Percentiles rank a stretch among this genome's conserved stretches.
Conservation (phyloP, 805 yeast species). For the Lachancea quebecensis region DNA sequence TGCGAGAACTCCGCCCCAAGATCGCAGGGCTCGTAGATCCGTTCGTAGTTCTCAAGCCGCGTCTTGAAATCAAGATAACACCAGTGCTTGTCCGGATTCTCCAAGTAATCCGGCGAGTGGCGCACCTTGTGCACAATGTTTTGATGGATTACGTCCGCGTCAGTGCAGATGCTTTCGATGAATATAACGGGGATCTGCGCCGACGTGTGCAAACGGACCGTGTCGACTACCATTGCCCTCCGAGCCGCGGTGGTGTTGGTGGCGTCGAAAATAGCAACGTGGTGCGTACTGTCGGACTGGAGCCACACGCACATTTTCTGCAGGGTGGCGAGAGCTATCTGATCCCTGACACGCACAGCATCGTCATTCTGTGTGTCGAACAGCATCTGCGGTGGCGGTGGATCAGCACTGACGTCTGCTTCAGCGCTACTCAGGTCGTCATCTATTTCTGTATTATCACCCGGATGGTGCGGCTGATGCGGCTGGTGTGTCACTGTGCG, state of each 20-base stretch:
- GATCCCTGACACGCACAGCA: constrained; percentile 36
- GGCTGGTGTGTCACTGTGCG: constrained; percentile 7
- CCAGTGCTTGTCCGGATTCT: constrained; percentile 13
- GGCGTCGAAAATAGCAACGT: constrained; percentile 47
- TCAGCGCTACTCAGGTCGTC: not conserved
- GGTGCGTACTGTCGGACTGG: constrained; percentile 30
- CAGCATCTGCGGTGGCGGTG: constrained; percentile 16
- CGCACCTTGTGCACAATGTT: constrained; percentile 29
- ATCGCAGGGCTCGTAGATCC: constrained; percentile 41
- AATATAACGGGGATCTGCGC: constrained; percentile 25
- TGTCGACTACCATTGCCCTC: constrained; percentile 35
- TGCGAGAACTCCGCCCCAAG: constrained; percentile 1
- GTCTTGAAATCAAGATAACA: constrained; percentile 35
- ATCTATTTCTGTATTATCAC: not conserved
- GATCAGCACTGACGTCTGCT: not conserved
- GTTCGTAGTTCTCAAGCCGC: constrained; percentile 45
- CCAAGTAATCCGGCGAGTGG: constrained; percentile 29
- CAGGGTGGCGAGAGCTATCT: constrained; percentile 42
- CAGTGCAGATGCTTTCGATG: constrained; percentile 33
- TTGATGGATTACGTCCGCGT: constrained; percentile 22
- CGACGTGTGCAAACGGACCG: constrained; percentile 24
- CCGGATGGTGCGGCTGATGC: not conserved
- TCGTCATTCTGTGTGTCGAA: constrained; percentile 35
- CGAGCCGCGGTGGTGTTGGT: constrained; percentile 43
- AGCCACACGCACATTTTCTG: constrained; percentile 33